Evolutionary conservation across 2,329 filamentous ascomycete species (phyloP).

Genomic region (Mollisia scopiformis): DNA sequence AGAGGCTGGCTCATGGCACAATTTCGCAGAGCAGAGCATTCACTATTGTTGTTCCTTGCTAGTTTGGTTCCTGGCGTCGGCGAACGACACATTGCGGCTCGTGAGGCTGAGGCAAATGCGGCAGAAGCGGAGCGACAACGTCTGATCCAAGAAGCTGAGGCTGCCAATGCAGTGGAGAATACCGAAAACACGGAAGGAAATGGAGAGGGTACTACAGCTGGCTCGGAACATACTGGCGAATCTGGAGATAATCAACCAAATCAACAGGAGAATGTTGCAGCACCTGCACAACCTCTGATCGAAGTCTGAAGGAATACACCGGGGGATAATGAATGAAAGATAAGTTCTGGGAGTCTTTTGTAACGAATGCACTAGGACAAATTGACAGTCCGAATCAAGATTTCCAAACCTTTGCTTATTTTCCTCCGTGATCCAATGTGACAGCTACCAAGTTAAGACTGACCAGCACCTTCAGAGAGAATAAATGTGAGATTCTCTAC

Average conservation of each 20-base stretch:
- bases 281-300: slow-evolving; percentile 21
- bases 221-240: not conserved
- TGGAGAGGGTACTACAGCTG: not conserved
- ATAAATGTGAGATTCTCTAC: no score
- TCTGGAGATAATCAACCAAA: slow-evolving; percentile 4
- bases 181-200: not conserved
- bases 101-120: slow-evolving; percentile 36
- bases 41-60: slow-evolving; percentile 64
- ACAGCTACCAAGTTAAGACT: no score
- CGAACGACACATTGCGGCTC: slow-evolving; percentile 59
- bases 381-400: not conserved
- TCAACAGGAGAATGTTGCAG: slow-evolving; percentile 6
- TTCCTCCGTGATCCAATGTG: no score
- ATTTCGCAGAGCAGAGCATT: slow-evolving; percentile 58
- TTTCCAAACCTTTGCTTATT: no score
- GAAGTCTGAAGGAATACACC: slow-evolving; percentile 8
- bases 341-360: not conserved
- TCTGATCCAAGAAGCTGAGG: slow-evolving; percentile 26
- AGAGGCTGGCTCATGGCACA: slow-evolving; percentile 53
- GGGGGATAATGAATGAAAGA: not conserved
- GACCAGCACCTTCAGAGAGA: no score
- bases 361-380: not conserved
- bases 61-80: slow-evolving; percentile 69
- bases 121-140: slow-evolving; percentile 32
- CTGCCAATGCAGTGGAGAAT: slow-evolving; percentile 15